Evolutionary conservation across 495 filamentous ascomycete genomes (phyloP).

Genomic region (Pyrenula massariospora): DNA sequence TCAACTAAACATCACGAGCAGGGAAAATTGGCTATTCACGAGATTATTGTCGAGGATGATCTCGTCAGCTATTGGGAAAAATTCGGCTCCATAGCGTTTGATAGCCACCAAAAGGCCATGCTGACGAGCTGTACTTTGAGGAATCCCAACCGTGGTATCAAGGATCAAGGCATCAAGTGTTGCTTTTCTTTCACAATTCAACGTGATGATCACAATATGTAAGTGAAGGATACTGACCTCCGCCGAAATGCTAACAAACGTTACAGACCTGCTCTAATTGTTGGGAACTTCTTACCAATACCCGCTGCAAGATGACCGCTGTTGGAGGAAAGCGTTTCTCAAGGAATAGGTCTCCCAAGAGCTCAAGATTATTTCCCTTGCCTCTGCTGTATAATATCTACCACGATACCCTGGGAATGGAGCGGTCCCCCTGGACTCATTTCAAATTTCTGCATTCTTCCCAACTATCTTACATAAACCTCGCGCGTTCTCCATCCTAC

Average conservation of each 20-base stretch:
- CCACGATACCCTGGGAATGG: too few species aligned
- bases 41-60: conserved; percentile 88
- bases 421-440: too few species aligned
- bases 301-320: conserved; percentile 5
- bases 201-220: conserved; percentile 94
- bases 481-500: too few species aligned
- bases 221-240: conserved; percentile 20
- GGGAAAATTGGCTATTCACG: conserved; percentile 92
- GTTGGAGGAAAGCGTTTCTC: too few species aligned
- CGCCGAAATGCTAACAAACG: conserved; percentile 6
- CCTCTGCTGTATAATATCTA: too few species aligned
- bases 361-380: too few species aligned
- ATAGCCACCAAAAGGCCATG: conserved; percentile 91
- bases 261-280: conserved; percentile 76
- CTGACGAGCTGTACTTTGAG: conserved; percentile 88
- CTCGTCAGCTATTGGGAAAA: conserved; percentile 98
- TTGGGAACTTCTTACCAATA: conserved; percentile 85
- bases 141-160: conserved; percentile 62
- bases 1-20: conserved; percentile 20
- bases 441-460: too few species aligned
- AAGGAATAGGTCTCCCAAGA: too few species aligned
- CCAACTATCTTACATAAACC: too few species aligned
- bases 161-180: conserved; percentile 69
- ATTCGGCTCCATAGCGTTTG: conserved; percentile 96
- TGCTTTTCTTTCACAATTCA: conserved; percentile 97